Evolutionary conservation across 768 basidiomycete species (phyloP).

Genomic region (Serendipita sp.): DNA sequence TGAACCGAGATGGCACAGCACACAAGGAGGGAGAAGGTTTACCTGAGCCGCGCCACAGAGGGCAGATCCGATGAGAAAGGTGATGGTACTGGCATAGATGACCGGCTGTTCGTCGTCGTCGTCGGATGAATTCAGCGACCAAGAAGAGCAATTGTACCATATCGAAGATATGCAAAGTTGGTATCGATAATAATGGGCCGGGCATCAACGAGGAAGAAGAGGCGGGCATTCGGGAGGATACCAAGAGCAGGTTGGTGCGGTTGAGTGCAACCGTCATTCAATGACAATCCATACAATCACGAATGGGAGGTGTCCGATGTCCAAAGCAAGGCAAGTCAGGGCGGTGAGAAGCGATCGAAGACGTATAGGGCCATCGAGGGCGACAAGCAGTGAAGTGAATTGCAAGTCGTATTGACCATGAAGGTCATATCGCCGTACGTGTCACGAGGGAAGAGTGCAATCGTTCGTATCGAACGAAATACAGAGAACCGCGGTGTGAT

Average conservation of each 20-base stretch:
- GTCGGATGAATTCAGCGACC: neutral
- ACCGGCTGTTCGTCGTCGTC: constrained; percentile 31
- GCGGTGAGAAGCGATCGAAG: neutral
- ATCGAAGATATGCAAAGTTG: too few species aligned
- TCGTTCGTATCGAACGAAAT: too few species aligned
- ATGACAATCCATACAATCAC: too few species aligned
- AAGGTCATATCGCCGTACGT: too few species aligned
- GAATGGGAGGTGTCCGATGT: too few species aligned
- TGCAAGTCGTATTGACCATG: neutral
- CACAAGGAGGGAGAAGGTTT: constrained; percentile 12
- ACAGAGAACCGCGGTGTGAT: too few species aligned
- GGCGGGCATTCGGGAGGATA: too few species aligned
- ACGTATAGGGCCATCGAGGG: neutral
- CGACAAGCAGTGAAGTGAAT: neutral
- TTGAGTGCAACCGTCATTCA: too few species aligned
- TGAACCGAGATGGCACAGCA: constrained; percentile 11
- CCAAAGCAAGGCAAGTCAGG: neutral
- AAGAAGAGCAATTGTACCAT: neutral
- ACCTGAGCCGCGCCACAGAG: constrained; percentile 66
- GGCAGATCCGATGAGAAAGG: constrained; percentile 65
- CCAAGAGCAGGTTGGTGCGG: too few species aligned
- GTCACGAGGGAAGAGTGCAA: neutral
- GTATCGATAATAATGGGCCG: too few species aligned
- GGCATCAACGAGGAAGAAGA: too few species aligned
- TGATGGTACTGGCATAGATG: constrained; percentile 52